A percentile compares a stretch with the other conserved stretches of the same genome.
phyloP scores from a whole-genome alignment of 495 filamentous ascomycete genomes.

The Tuber magnatum region DNA sequence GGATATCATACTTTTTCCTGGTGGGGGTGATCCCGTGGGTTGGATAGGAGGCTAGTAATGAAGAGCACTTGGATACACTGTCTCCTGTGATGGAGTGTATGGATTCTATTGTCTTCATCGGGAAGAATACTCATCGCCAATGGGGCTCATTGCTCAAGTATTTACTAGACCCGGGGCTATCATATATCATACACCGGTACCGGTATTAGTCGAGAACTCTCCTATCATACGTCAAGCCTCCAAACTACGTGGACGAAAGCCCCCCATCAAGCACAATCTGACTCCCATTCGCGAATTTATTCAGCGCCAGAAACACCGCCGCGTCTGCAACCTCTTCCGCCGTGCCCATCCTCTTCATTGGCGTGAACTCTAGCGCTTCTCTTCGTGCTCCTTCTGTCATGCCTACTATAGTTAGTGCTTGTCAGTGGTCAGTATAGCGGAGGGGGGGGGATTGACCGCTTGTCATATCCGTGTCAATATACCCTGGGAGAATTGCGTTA shows the following conservation, averaged over 20 bases:
- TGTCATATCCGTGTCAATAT: constrained; percentile 73
- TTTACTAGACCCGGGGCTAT: background rate
- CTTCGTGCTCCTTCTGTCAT: constrained; percentile 23
- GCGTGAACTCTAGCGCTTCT: constrained; percentile 48
- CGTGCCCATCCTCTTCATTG: constrained; percentile 61
- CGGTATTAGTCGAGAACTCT: background rate
- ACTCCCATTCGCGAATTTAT: constrained; percentile 76
- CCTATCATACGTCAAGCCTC: background rate
- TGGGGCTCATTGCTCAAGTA: background rate
- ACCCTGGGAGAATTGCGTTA: constrained; percentile 78
- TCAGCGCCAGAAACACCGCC: constrained; percentile 67
- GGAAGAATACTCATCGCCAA: background rate
- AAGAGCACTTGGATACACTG: background rate
- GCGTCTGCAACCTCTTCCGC: constrained; percentile 71
- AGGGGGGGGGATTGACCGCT: constrained; percentile 43
- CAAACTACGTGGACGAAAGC: constrained; percentile 54
- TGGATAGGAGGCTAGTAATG: background rate
- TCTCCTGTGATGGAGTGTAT: background rate
- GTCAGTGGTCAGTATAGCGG: background rate
- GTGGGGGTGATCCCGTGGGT: background rate
- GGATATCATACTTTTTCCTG: background rate
- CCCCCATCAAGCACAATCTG: constrained; percentile 82
- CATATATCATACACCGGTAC: background rate
- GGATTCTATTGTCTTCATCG: background rate
- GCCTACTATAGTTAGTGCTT: constrained; percentile 9